These are phyloP conservation scores for Capsicum pubescens DNA, from an alignment of 257 asterid species.

Conservation along the genomic window DNA sequence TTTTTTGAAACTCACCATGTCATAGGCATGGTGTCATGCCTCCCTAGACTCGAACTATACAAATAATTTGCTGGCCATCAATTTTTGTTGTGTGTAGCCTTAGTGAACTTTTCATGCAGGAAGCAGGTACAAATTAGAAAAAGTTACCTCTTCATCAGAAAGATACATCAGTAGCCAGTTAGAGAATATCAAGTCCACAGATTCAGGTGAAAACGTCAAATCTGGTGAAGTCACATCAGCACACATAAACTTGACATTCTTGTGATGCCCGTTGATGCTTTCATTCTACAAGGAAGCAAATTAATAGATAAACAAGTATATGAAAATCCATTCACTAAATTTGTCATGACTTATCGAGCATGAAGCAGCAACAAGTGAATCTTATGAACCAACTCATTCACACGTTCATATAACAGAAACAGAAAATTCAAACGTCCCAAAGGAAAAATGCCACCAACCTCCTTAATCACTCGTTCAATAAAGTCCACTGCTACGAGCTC, in stretches of 20 bases:
- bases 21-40: background rate
- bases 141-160: constrained; percentile 78
- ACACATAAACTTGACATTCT: constrained; percentile 79
- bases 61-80: background rate
- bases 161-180: constrained; percentile 98
- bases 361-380: background rate
- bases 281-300: constrained; percentile 61
- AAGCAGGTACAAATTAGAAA: background rate
- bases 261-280: constrained; percentile 62
- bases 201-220: constrained; percentile 67
- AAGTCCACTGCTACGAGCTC: constrained; percentile 79
- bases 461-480: constrained; percentile 72
- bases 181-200: constrained; percentile 82
- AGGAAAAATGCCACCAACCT: constrained; percentile 49
- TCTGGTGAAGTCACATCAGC: constrained; percentile 90
- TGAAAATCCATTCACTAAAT: background rate
- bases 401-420: background rate
- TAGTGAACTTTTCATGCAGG: background rate
- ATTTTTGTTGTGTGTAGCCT: background rate
- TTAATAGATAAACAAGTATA: background rate
- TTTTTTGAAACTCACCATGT: background rate
- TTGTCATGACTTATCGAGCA: background rate
- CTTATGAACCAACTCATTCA: background rate
- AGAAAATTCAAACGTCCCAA: constrained; percentile 19
- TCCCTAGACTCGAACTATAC: background rate